phyloP scores from a whole-genome alignment of 257 asterid genomes.

The Ligustrum vulgare region DNA sequence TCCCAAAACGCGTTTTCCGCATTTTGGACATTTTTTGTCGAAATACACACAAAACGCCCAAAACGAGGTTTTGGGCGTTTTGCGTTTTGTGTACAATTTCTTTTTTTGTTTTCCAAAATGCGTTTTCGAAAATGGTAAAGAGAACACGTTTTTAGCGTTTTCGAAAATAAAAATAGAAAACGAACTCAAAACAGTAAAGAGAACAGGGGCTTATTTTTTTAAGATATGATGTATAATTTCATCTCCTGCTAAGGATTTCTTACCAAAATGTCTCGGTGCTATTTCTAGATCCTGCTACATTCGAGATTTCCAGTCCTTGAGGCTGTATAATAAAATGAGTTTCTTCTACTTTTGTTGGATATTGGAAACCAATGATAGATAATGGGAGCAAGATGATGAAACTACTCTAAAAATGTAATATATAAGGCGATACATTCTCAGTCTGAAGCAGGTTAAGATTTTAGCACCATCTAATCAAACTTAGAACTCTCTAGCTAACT shows the following conservation, averaged over 20 bases:
- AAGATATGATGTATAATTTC: background rate
- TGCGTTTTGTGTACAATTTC: no score
- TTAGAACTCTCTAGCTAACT: background rate
- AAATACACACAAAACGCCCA: no score
- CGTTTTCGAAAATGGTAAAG: no score
- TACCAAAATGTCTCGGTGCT: background rate
- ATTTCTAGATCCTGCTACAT: background rate
- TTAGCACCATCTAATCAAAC: background rate
- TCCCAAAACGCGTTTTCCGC: no score
- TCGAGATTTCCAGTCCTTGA: slow-evolving; percentile 4
- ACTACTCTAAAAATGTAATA: background rate
- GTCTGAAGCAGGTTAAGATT: background rate
- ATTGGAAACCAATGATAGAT: background rate
- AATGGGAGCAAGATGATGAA: background rate
- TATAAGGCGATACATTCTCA: background rate
- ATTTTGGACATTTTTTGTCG: no score
- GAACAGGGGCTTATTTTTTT: no score
- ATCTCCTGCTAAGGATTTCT: background rate
- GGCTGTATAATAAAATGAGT: background rate
- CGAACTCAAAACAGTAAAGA: no score
- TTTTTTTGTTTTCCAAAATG: no score
- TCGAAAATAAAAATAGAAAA: no score
- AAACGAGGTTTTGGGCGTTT: no score
- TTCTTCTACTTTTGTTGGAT: background rate
- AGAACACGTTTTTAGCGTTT: no score